phyloP scores from a whole-genome alignment of 2,329 filamentous ascomycete genomes.

The Colletotrichum abscissum region DNA sequence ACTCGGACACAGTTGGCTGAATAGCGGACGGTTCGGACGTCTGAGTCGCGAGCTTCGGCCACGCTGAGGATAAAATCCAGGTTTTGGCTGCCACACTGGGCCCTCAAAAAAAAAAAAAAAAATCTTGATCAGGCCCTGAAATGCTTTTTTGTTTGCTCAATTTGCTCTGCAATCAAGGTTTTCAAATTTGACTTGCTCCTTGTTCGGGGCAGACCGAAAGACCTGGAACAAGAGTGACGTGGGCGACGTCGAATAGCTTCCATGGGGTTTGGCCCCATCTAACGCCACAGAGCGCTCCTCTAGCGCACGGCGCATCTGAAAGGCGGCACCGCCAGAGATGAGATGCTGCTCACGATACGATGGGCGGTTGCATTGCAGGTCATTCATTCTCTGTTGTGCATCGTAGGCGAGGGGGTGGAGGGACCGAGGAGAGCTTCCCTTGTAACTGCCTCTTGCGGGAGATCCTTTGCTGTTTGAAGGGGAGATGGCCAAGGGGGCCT shows the following conservation, averaged over 20 bases:
- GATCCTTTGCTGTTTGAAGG: constrained; percentile 17
- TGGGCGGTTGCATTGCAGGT: constrained; percentile 24
- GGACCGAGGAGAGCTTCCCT: constrained; percentile 4
- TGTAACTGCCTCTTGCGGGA: constrained; percentile 21
- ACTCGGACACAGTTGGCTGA: constrained; percentile 25
- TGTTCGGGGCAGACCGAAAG: not conserved
- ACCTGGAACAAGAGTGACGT: constrained; percentile 21
- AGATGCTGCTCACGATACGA: constrained; percentile 14
- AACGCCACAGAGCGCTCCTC: constrained; percentile 11
- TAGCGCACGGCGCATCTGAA: not conserved
- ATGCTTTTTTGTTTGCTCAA: constrained; percentile 8
- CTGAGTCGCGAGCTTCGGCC: constrained; percentile 23
- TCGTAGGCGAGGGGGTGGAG: constrained; percentile 10
- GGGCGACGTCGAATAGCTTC: constrained; percentile 17
- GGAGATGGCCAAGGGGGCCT: constrained; percentile 5
- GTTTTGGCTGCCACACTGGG: not conserved
- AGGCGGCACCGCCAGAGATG: not conserved
- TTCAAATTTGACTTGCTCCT: not conserved
- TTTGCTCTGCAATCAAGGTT: not conserved
- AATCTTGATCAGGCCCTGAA: constrained; percentile 6
- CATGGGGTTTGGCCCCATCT: constrained; percentile 3
- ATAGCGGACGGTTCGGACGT: constrained; percentile 27
- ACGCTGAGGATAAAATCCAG: constrained; percentile 6
- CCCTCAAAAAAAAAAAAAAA: not conserved
- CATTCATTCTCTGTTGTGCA: constrained; percentile 14